Evolutionary conservation across 2,329 filamentous ascomycete species (phyloP).

Genomic region (Pseudogymnoascus sp.): DNA sequence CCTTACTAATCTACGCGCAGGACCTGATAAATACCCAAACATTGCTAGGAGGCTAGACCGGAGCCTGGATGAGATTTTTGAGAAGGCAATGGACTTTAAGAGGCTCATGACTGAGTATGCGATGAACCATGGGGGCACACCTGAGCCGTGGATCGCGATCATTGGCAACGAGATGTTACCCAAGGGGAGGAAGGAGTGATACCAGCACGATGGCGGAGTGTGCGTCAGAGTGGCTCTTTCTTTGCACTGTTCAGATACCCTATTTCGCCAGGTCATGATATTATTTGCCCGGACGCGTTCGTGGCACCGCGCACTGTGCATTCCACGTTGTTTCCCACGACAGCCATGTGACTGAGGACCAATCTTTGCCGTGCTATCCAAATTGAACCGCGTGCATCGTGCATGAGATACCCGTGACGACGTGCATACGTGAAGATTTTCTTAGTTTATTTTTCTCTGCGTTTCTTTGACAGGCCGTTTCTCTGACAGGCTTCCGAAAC

Average conservation of each 20-base stretch:
- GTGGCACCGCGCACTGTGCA: neutral
- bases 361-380: neutral
- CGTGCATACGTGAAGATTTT: neutral
- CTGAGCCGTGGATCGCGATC: neutral
- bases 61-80: constrained; percentile 24
- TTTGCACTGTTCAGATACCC: neutral
- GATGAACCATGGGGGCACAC: neutral
- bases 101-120: constrained; percentile 16
- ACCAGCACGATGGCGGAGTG: neutral
- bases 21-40: constrained; percentile 17
- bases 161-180: constrained; percentile 3
- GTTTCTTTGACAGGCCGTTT: too few relatives aligned
- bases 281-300: neutral
- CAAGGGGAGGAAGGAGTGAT: neutral
- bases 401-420: neutral
- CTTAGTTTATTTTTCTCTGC: neutral
- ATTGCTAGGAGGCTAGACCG: constrained; percentile 16
- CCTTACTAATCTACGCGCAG: neutral
- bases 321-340: neutral
- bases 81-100: constrained; percentile 22
- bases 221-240: neutral
- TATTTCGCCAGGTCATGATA: neutral
- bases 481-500: neutral
- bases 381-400: constrained; percentile 4
- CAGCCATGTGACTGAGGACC: neutral